These are phyloP conservation scores for Corylus americana DNA, from an alignment of 306 rosid species.

Conservation along the genomic window DNA sequence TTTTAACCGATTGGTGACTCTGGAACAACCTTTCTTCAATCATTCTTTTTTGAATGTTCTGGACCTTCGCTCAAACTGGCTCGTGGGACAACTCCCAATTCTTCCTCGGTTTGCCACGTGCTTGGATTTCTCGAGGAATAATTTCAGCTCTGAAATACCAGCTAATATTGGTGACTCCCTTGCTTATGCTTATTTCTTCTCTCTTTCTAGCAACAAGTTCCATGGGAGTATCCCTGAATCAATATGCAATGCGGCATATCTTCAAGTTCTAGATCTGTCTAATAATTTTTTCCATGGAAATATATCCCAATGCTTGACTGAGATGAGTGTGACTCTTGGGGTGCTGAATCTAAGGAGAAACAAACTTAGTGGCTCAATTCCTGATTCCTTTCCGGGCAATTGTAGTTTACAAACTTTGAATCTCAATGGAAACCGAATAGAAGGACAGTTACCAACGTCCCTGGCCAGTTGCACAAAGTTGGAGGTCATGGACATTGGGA, in stretches of 20 bases:
- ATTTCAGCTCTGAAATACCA: slow-evolving; percentile 19
- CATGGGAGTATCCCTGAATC: slow-evolving; percentile 9
- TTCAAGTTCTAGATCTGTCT: slow-evolving; percentile 37
- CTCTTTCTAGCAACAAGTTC: slow-evolving; percentile 33
- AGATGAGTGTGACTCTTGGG: not conserved
- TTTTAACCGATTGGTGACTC: not conserved
- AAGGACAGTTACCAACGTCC: slow-evolving; percentile 30
- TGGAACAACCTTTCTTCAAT: not conserved
- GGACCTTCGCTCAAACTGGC: slow-evolving; percentile 39
- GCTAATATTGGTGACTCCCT: not conserved
- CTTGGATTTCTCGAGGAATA: slow-evolving; percentile 32
- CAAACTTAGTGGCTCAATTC: not conserved
- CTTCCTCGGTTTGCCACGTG: not conserved
- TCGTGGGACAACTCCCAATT: slow-evolving; percentile 8
- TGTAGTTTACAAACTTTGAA: slow-evolving; percentile 25
- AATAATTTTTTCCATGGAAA: slow-evolving; percentile 23
- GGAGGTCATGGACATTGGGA: slow-evolving; percentile 44
- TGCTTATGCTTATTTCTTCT: not conserved
- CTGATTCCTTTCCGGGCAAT: not conserved
- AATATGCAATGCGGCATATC: slow-evolving; percentile 23
- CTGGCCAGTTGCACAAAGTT: slow-evolving; percentile 18
- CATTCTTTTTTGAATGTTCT: not conserved
- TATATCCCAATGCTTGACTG: slow-evolving; percentile 29
- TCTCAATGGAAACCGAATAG: slow-evolving; percentile 28
- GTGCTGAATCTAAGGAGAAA: slow-evolving; percentile 27